phyloP scores from a whole-genome alignment of 352 stramenopile species.

The Pythium utonaiense region DNA sequence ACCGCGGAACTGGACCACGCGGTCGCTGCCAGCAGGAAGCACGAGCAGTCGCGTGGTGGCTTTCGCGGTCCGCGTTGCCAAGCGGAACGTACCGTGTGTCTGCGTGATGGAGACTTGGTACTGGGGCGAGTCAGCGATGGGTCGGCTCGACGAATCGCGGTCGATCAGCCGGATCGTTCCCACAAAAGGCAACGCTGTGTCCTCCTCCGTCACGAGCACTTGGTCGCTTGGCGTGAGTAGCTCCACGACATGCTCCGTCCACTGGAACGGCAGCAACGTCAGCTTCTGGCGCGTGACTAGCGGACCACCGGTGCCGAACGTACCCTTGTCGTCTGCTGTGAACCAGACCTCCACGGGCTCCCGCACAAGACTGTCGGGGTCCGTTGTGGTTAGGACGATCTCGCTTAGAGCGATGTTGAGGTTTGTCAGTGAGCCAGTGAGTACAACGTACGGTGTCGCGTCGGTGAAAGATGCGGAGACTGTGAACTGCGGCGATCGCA shows the following conservation, averaged over 20 bases:
- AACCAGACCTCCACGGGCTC: conserved; percentile 42
- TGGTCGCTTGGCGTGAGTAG: conserved; percentile 14
- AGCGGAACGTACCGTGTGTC: conserved; percentile 5
- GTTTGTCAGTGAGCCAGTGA: conserved; percentile 29
- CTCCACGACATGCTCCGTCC: conserved; percentile 24
- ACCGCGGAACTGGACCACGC: conserved; percentile 33
- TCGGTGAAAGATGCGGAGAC: not conserved
- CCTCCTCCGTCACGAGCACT: conserved; percentile 39
- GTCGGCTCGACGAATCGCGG: conserved; percentile 7
- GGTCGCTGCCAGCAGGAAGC: conserved; percentile 11
- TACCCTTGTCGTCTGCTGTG: conserved; percentile 54
- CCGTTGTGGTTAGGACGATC: conserved; percentile 44
- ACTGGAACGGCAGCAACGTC: conserved; percentile 29
- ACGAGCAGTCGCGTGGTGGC: conserved; percentile 1
- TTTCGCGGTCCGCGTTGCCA: not conserved
- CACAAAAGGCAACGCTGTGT: conserved; percentile 32
- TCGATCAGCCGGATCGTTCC: conserved; percentile 20
- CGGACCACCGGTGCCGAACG: conserved; percentile 44
- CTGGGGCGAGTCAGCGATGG: not conserved
- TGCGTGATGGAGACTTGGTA: conserved; percentile 14
- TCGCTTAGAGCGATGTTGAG: conserved; percentile 43
- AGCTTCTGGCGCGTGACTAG: conserved; percentile 35
- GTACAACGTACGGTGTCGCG: conserved; percentile 27
- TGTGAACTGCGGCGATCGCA: not conserved
- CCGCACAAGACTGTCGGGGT: conserved; percentile 10